Conservation (phyloP, 78 protist species). For the Mastigamoeba balamuthi region DNA sequence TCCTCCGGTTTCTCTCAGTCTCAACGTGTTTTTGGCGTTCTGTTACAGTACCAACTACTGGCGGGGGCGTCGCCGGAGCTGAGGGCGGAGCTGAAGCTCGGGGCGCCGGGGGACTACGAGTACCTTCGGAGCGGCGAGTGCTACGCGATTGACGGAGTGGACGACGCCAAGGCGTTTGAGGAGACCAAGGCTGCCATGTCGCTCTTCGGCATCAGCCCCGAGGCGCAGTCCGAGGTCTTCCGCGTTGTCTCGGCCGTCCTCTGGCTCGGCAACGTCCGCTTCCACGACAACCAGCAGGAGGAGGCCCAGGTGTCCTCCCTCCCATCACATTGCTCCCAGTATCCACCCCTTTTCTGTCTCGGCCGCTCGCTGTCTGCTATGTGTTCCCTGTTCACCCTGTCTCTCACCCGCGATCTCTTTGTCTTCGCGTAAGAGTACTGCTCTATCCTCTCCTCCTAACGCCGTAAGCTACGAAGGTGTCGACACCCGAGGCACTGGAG, state of each 20-base stretch:
- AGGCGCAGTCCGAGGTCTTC: neutral
- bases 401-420: no score
- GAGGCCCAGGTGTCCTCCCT: no score
- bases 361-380: no score
- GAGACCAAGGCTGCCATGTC: neutral
- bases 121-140: neutral
- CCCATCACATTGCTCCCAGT: no score
- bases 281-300: neutral
- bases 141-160: neutral
- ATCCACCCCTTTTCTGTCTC: no score
- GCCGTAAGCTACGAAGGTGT: no score
- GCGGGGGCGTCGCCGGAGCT: conserved; percentile 21
- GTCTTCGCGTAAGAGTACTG: no score
- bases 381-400: no score
- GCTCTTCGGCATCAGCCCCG: neutral
- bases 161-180: neutral
- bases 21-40: no score
- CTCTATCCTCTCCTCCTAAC: no score
- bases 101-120: conserved; percentile 28
- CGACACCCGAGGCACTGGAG: conserved; percentile 8
- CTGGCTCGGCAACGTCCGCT: conserved; percentile 30
- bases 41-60: conserved; percentile 84
- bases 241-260: conserved; percentile 12
- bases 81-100: conserved; percentile 18
- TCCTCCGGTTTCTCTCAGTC: no score